These are phyloP conservation scores for Boletus bicolor DNA, from an alignment of 768 basidiomycete genomes.

Conservation along the genomic window DNA sequence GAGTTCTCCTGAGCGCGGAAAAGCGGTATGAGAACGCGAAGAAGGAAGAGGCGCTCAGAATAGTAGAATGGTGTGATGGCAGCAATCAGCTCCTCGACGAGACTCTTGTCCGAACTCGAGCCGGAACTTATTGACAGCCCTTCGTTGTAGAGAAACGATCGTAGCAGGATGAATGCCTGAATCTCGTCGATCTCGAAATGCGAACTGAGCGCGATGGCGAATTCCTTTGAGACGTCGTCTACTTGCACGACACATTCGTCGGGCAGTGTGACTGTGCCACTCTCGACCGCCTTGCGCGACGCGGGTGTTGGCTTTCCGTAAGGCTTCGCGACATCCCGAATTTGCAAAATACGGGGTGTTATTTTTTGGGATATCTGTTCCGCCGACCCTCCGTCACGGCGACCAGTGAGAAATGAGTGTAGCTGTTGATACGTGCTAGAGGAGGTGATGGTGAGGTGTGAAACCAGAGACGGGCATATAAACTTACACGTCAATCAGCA, in stretches of 20 bases:
- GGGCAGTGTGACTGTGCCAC: conserved; percentile 62
- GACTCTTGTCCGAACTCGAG: conserved; percentile 39
- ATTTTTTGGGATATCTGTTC: conserved; percentile 61
- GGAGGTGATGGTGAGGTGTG: not conserved
- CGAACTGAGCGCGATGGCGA: conserved; percentile 66
- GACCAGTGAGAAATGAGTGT: conserved; percentile 56
- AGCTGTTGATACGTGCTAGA: conserved; percentile 63
- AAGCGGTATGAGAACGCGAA: conserved; percentile 70
- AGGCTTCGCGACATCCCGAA: conserved; percentile 56
- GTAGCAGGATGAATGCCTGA: conserved; percentile 69
- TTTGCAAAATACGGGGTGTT: conserved; percentile 50
- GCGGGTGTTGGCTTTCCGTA: conserved; percentile 68
- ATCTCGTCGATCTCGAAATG: conserved; percentile 78
- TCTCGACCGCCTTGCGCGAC: conserved; percentile 65
- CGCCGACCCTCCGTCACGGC: conserved; percentile 54
- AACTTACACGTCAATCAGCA: conserved; percentile 64
- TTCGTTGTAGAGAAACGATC: conserved; percentile 76
- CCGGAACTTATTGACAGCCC: conserved; percentile 55
- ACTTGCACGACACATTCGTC: conserved; percentile 63
- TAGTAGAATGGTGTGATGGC: conserved; percentile 80
- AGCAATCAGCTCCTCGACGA: conserved; percentile 43
- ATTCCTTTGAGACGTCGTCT: conserved; percentile 68
- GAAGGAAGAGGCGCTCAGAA: conserved; percentile 69
- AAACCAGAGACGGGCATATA: not conserved
- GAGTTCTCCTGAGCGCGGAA: conserved; percentile 67